A percentile compares a stretch with the other conserved stretches of the same genome.
phyloP scores from a whole-genome alignment of 306 rosid genomes.

The Begonia fuchsioides region DNA sequence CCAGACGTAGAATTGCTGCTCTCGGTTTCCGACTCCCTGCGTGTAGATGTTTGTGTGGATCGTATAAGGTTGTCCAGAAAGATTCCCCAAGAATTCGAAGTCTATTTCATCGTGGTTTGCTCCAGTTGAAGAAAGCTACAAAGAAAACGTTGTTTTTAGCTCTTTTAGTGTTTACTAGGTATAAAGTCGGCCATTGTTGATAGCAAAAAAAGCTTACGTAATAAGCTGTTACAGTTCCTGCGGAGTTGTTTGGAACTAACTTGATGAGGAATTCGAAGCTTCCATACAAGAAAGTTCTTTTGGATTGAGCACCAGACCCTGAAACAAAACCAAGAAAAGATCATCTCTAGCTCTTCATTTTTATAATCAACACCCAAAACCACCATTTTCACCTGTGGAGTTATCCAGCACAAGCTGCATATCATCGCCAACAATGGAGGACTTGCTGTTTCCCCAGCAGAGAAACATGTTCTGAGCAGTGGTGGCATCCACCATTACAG shows the following conservation, averaged over 20 bases:
- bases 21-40: slow-evolving; percentile 63
- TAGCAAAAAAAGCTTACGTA: slow-evolving; percentile 40
- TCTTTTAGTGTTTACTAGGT: too few species aligned
- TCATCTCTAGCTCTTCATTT: neutral
- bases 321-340: slow-evolving; percentile 11
- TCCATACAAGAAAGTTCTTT: slow-evolving; percentile 58
- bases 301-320: slow-evolving; percentile 75
- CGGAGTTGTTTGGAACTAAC: slow-evolving; percentile 57
- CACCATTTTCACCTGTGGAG: slow-evolving; percentile 32
- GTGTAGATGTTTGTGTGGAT: slow-evolving; percentile 58
- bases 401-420: slow-evolving; percentile 57
- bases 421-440: slow-evolving; percentile 35
- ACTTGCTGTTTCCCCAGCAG: slow-evolving; percentile 46
- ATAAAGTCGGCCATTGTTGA: neutral
- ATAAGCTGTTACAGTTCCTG: slow-evolving; percentile 75
- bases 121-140: slow-evolving; percentile 67
- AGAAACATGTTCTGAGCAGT: slow-evolving; percentile 43
- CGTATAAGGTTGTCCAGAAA: slow-evolving; percentile 69
- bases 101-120: slow-evolving; percentile 73
- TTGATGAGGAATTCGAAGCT: slow-evolving; percentile 53
- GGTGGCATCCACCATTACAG: slow-evolving; percentile 25
- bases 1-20: slow-evolving; percentile 80
- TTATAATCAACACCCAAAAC: neutral
- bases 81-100: slow-evolving; percentile 76
- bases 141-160: neutral